A percentile compares a stretch with the other conserved stretches of the same genome.
These are phyloP conservation scores for Echinosophora koreensis DNA, from an alignment of 306 rosid species.

Conservation along the genomic window DNA sequence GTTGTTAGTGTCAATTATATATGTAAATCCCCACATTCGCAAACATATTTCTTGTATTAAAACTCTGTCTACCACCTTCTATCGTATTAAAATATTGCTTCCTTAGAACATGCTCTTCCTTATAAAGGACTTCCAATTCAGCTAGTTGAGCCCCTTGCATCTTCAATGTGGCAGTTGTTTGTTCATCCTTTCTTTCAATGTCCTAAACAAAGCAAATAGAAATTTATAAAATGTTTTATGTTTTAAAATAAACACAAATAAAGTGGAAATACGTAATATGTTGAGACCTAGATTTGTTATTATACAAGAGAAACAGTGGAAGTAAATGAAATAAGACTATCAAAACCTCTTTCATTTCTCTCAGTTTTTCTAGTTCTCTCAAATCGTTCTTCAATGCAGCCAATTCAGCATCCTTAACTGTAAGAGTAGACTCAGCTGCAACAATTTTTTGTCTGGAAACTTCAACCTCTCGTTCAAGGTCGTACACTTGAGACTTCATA, in stretches of 20 bases:
- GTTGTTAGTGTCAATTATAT: conserved; percentile 23
- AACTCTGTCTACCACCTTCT: conserved; percentile 66
- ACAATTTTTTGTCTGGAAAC: conserved; percentile 63
- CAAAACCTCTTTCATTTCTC: conserved; percentile 97
- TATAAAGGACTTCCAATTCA: conserved; percentile 87
- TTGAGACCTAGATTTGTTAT: conserved; percentile 2
- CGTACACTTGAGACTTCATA: conserved; percentile 59
- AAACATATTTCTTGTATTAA: background rate
- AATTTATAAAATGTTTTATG: conserved; percentile 1
- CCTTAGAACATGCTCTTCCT: conserved; percentile 91
- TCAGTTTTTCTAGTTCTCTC: conserved; percentile 86
- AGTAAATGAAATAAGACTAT: conserved; percentile 16
- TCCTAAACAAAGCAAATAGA: conserved; percentile 62
- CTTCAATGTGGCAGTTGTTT: conserved; percentile 85
- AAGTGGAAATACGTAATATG: background rate
- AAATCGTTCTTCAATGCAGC: conserved; percentile 64
- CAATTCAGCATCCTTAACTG: conserved; percentile 73
- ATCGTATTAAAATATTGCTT: conserved; percentile 93
- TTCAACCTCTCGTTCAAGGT: conserved; percentile 75
- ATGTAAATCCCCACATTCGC: conserved; percentile 25
- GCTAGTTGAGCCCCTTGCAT: conserved; percentile 97
- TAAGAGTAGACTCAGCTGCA: conserved; percentile 66
- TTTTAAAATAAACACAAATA: conserved; percentile 24
- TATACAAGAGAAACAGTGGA: conserved; percentile 1
- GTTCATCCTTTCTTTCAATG: conserved; percentile 95